A percentile compares a stretch with the other conserved stretches of the same genome.
Conservation (phyloP, 371 early-diverging fungal species). For the Rhizopus delemar region DNA sequence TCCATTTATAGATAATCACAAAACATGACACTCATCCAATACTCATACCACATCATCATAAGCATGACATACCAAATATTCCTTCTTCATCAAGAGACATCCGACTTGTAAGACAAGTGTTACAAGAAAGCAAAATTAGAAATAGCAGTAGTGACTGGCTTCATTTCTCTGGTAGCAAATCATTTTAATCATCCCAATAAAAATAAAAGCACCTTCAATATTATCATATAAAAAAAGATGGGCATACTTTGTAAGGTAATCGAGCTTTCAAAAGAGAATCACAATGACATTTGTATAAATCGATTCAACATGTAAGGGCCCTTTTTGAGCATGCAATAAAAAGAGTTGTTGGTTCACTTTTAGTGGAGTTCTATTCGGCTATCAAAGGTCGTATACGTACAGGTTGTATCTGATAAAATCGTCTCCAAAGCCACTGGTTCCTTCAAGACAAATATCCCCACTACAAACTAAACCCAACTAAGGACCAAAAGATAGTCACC, state of each 20-base stretch:
- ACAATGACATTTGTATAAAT: constrained; percentile 55
- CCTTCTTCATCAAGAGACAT: constrained; percentile 25
- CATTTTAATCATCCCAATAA: constrained; percentile 12
- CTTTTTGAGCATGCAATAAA: constrained; percentile 54
- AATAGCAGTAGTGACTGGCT: constrained; percentile 43
- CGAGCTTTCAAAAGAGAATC: constrained; percentile 58
- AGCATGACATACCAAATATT: not conserved
- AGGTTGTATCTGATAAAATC: constrained; percentile 73
- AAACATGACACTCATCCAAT: not conserved
- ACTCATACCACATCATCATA: not conserved
- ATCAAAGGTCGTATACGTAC: constrained; percentile 60
- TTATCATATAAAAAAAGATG: not conserved
- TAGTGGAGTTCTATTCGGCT: constrained; percentile 68
- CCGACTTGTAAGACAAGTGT: constrained; percentile 22
- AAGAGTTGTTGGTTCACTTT: constrained; percentile 56
- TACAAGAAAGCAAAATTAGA: constrained; percentile 18
- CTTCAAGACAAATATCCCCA: constrained; percentile 45
- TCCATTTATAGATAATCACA: not conserved
- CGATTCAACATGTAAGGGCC: constrained; percentile 56
- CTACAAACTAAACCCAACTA: constrained; percentile 79
- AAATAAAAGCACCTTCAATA: not conserved
- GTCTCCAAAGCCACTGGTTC: constrained; percentile 60
- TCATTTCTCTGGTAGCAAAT: constrained; percentile 24
- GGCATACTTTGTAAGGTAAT: constrained; percentile 59
- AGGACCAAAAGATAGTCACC: constrained; percentile 72